phyloP scores from a whole-genome alignment of 192 early-diverging fungal genomes.

The Chytriomyces hyalinus region DNA sequence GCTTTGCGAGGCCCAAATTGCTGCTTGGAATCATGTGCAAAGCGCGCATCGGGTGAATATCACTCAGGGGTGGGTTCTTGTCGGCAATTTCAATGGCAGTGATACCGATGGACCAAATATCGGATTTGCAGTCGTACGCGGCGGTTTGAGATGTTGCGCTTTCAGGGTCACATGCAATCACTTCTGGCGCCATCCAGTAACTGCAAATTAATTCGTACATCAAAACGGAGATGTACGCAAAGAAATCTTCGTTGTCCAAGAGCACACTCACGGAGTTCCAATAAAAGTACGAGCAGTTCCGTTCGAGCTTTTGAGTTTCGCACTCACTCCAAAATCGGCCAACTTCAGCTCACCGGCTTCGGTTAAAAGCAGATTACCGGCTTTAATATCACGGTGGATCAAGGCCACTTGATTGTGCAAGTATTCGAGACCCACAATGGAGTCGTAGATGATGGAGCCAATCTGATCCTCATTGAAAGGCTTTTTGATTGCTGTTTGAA shows the following conservation, averaged over 20 bases:
- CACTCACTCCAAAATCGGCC: conserved; percentile 71
- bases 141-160: conserved; percentile 42
- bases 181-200: conserved; percentile 73
- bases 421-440: conserved; percentile 64
- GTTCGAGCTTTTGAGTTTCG: conserved; percentile 49
- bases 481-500: conserved; percentile 55
- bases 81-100: conserved; percentile 72
- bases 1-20: conserved; percentile 60
- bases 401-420: conserved; percentile 58
- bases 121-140: conserved; percentile 62
- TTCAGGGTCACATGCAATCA: conserved; percentile 61
- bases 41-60: conserved; percentile 71
- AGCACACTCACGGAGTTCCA: conserved; percentile 60
- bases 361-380: conserved; percentile 65
- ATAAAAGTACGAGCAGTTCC: conserved; percentile 65
- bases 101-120: conserved; percentile 72
- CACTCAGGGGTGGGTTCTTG: conserved; percentile 67
- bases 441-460: conserved; percentile 62
- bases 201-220: conserved; percentile 16
- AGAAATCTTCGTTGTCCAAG: background rate
- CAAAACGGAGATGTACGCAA: background rate
- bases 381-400: conserved; percentile 72
- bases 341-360: conserved; percentile 62
- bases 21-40: conserved; percentile 61
- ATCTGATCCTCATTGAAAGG: conserved; percentile 63